A percentile compares a stretch with the other conserved stretches of the same genome.
phyloP scores from a whole-genome alignment of 2,329 filamentous ascomycete species.

The Fulvia fulva region DNA sequence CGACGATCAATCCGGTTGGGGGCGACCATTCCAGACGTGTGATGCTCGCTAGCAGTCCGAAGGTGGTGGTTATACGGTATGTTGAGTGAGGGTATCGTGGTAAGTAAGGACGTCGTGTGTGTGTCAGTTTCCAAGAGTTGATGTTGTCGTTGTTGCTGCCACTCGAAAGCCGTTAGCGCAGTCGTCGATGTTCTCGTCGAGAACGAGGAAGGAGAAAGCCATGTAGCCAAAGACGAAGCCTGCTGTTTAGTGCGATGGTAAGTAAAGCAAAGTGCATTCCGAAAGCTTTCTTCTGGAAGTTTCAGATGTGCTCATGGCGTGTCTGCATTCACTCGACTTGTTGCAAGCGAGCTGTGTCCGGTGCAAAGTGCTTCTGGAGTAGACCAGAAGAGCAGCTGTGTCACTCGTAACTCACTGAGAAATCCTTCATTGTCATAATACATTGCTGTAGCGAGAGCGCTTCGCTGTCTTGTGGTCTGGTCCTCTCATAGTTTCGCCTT shows the following conservation, averaged over 20 bases:
- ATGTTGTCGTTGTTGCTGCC: neutral
- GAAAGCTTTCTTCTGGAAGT: neutral
- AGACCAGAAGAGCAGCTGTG: neutral
- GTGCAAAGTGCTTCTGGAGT: neutral
- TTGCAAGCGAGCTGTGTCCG: neutral
- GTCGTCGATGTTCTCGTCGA: neutral
- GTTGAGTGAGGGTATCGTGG: neutral
- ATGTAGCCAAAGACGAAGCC: neutral
- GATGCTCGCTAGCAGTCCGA: neutral
- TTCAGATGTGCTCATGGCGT: neutral
- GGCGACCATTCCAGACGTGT: neutral
- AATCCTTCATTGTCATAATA: neutral
- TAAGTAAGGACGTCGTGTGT: no score
- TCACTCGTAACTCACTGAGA: neutral
- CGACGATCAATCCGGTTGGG: neutral
- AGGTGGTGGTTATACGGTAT: neutral
- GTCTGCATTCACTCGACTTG: neutral
- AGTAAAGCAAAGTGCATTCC: neutral
- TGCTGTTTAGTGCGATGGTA: neutral
- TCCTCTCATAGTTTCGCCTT: slow-evolving; percentile 55
- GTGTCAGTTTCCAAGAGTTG: neutral
- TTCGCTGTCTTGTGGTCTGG: slow-evolving; percentile 9
- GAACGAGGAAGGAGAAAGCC: neutral
- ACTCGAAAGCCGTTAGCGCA: neutral
- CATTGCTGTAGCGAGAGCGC: neutral